Conservation (phyloP, 805 yeast genomes). For the Metschnikowia matae region DNA sequence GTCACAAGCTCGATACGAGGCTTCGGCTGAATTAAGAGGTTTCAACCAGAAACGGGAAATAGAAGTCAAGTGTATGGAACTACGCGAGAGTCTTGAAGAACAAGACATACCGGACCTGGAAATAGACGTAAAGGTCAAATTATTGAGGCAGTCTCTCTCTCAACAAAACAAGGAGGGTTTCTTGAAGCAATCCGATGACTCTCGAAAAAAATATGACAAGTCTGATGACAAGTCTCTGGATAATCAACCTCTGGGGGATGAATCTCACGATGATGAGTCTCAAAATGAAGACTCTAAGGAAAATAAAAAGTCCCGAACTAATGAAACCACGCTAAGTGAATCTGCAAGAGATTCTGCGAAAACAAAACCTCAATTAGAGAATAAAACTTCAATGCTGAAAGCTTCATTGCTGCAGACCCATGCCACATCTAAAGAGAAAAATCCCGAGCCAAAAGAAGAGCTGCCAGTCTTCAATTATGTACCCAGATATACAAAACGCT, state of each 20-base stretch:
- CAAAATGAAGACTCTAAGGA: background rate
- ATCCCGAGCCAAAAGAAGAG: background rate
- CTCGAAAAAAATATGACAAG: background rate
- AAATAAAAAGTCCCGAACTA: background rate
- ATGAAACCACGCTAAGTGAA: too few relatives aligned
- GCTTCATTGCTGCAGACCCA: background rate
- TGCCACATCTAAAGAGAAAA: background rate
- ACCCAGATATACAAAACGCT: slow-evolving; percentile 5
- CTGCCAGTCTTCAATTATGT: background rate
- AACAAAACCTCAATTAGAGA: background rate
- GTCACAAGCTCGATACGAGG: slow-evolving; percentile 10
- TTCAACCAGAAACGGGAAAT: slow-evolving; percentile 38
- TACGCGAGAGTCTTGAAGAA: slow-evolving; percentile 51
- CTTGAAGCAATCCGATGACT: background rate
- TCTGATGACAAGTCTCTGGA: background rate
- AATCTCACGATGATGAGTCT: background rate
- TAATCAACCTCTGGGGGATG: too few relatives aligned
- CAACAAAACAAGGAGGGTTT: background rate
- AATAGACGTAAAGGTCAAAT: slow-evolving; percentile 12
- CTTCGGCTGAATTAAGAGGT: slow-evolving; percentile 22
- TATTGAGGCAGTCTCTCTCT: background rate
- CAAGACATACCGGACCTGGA: slow-evolving; percentile 33
- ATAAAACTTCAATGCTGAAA: background rate
- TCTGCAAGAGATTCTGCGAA: background rate
- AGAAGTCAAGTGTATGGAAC: slow-evolving; percentile 47